These are phyloP conservation scores for Lavandula angustifolia DNA, from an alignment of 257 asterid genomes.

Conservation along the genomic window DNA sequence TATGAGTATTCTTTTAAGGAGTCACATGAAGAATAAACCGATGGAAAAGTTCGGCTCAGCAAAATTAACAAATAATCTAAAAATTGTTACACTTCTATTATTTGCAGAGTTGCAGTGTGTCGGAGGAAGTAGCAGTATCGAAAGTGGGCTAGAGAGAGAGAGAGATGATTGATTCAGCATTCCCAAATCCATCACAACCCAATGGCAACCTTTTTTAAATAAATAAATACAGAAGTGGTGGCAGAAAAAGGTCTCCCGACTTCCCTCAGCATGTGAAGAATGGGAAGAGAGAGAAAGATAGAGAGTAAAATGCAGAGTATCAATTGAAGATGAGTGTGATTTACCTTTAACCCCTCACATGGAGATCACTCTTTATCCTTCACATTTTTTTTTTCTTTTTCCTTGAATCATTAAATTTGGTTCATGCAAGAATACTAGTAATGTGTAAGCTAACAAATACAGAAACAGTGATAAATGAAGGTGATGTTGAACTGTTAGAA, in stretches of 20 bases:
- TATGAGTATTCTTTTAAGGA: no score
- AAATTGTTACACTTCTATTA: not conserved
- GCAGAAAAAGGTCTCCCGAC: constrained; percentile 25
- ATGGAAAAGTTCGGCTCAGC: not conserved
- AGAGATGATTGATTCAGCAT: constrained; percentile 42
- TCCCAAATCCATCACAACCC: constrained; percentile 33
- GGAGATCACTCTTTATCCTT: not conserved
- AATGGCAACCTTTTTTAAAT: constrained; percentile 26
- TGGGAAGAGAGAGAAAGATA: not conserved
- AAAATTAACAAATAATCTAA: not conserved
- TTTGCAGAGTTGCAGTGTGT: constrained; percentile 14
- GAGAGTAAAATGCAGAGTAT: constrained; percentile 15
- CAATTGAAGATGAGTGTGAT: constrained; percentile 3
- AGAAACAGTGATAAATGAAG: not conserved
- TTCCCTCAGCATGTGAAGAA: constrained; percentile 33
- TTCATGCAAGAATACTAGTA: no score
- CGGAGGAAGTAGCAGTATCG: constrained; percentile 31
- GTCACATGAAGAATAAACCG: no score
- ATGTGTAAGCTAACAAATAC: no score
- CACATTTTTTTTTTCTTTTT: not conserved
- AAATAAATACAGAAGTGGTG: constrained; percentile 3
- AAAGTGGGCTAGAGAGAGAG: constrained; percentile 30
- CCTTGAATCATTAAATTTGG: no score
- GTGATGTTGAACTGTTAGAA: constrained; percentile 20
- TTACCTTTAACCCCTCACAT: no score